Conservation (phyloP, 345 rosid species). For the Geranium brycei region DNA sequence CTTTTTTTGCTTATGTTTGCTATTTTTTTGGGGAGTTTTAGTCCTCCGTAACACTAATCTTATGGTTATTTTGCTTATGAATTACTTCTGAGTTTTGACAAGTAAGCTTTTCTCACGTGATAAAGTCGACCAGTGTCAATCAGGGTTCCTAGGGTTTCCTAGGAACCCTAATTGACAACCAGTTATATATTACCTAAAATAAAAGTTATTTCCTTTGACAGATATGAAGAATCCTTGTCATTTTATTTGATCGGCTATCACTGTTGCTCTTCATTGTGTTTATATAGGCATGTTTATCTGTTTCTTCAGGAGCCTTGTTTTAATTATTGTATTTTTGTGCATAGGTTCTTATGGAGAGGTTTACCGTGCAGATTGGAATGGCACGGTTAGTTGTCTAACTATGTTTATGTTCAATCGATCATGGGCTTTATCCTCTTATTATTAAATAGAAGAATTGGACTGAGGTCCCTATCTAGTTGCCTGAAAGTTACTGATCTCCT, state of each 20-base stretch:
- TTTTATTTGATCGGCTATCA: not conserved
- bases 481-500: no score
- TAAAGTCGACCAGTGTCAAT: no score
- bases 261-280: not conserved
- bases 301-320: slow-evolving; percentile 8
- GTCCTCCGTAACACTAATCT: not conserved
- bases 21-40: slow-evolving; percentile 1
- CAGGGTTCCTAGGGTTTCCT: no score
- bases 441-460: not conserved
- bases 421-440: slow-evolving; percentile 1
- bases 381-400: slow-evolving; percentile 54
- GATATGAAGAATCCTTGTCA: not conserved
- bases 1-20: slow-evolving; percentile 5
- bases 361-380: slow-evolving; percentile 93
- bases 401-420: no score
- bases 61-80: not conserved
- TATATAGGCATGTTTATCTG: not conserved
- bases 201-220: no score
- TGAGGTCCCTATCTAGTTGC: not conserved
- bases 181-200: no score
- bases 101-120: no score
- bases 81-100: not conserved
- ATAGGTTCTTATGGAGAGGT: slow-evolving; percentile 99
- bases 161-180: no score
- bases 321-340: slow-evolving; percentile 13